These are phyloP conservation scores for Talaromyces albobiverticillius DNA, from an alignment of 2,329 filamentous ascomycete genomes.

Conservation along the genomic window DNA sequence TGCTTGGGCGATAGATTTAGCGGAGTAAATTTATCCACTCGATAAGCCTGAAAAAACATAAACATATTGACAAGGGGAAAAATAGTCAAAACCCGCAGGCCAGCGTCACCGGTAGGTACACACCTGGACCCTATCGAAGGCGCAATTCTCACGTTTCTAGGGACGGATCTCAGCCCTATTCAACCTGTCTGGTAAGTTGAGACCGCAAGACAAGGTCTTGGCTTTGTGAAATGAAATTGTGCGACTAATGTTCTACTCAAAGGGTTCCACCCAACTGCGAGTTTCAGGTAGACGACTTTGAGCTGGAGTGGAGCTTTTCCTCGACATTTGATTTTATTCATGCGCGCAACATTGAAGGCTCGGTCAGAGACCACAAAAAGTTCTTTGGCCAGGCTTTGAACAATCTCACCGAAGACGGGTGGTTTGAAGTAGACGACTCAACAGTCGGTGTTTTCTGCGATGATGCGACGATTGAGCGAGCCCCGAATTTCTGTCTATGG, in stretches of 20 bases:
- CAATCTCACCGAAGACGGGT: slow-evolving; percentile 26
- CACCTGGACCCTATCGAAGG: neutral
- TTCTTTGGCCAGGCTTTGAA: slow-evolving; percentile 23
- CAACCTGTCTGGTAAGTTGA: slow-evolving; percentile 21
- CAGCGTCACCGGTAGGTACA: slow-evolving; percentile 15
- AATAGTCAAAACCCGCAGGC: slow-evolving; percentile 8
- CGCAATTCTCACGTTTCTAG: neutral
- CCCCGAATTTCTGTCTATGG: neutral
- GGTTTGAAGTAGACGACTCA: slow-evolving; percentile 27
- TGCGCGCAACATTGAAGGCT: slow-evolving; percentile 24
- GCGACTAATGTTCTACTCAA: neutral
- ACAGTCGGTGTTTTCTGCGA: slow-evolving; percentile 15
- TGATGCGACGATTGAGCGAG: slow-evolving; percentile 1
- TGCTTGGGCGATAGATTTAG: slow-evolving; percentile 10
- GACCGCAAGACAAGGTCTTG: too few relatives aligned
- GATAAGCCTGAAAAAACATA: too few relatives aligned
- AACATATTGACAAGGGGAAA: too few relatives aligned
- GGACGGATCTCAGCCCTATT: slow-evolving; percentile 20
- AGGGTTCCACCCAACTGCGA: slow-evolving; percentile 11
- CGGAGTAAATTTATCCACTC: slow-evolving; percentile 17
- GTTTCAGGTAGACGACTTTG: slow-evolving; percentile 24
- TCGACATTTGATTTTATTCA: slow-evolving; percentile 26
- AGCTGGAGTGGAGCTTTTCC: slow-evolving; percentile 26
- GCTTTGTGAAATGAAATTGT: too few relatives aligned
- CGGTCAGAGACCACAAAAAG: slow-evolving; percentile 24